Evolutionary conservation across 1,284 basidiomycete species (phyloP).

Genomic region (Pholiota adiposa): DNA sequence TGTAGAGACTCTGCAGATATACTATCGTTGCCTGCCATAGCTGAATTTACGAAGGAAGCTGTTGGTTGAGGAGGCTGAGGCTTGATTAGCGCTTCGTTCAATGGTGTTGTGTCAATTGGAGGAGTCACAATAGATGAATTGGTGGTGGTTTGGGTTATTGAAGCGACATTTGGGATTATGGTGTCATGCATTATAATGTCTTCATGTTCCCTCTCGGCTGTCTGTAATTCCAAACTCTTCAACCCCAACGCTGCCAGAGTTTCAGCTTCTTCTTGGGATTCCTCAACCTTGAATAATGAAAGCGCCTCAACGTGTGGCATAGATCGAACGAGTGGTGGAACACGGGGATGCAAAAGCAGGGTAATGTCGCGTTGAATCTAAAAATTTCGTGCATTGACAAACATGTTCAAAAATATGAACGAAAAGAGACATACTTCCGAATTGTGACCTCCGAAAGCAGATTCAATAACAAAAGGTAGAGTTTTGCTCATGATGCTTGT

Average conservation of each 20-base stretch:
- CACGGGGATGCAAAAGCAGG: conserved; percentile 72
- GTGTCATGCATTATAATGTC: conserved; percentile 29
- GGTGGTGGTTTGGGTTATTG: not conserved
- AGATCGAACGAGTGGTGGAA: conserved; percentile 73
- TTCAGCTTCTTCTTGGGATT: conserved; percentile 61
- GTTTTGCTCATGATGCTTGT: conserved; percentile 62
- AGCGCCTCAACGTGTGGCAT: conserved; percentile 67
- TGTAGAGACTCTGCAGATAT: not conserved
- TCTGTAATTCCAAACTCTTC: conserved; percentile 17
- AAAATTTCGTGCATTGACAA: not conserved
- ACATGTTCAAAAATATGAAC: not conserved
- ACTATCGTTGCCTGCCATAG: no score
- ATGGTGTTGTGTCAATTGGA: not conserved
- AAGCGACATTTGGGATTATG: not conserved
- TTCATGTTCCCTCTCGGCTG: conserved; percentile 13
- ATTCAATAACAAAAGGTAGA: conserved; percentile 53
- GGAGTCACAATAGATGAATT: not conserved
- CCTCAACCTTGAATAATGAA: conserved; percentile 62
- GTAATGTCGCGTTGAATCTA: conserved; percentile 52
- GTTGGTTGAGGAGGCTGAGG: no score
- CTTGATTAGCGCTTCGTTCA: not conserved
- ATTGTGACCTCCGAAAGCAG: conserved; percentile 26
- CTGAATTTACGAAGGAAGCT: no score
- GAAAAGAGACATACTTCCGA: conserved; percentile 30
- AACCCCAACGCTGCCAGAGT: conserved; percentile 48